A percentile compares a stretch with the other conserved stretches of the same genome.
Conservation (phyloP, 148 eudicot genomes). For the Polygonum maritimum region DNA sequence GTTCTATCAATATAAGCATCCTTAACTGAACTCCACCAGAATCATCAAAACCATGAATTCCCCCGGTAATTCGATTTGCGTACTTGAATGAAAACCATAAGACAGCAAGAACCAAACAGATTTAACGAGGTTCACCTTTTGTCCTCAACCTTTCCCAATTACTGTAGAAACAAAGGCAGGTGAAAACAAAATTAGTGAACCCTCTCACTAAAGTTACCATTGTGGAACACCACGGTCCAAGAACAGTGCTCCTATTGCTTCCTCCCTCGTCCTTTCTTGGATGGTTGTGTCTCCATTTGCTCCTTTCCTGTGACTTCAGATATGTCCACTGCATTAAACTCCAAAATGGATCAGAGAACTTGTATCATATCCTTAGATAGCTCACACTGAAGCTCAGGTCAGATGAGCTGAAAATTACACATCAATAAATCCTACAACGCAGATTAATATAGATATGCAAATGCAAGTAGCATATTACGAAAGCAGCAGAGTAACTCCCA, state of each 20-base stretch:
- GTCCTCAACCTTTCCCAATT: neutral
- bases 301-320: slow-evolving; percentile 80
- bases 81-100: neutral
- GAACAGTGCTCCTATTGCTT: slow-evolving; percentile 40
- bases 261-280: slow-evolving; percentile 91
- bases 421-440: neutral
- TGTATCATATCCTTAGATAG: neutral
- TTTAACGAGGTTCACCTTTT: neutral
- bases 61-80: neutral
- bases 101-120: neutral
- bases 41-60: neutral
- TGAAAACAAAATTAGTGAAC: neutral
- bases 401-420: neutral
- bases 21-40: neutral
- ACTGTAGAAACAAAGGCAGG: neutral
- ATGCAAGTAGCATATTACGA: neutral
- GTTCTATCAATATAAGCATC: neutral
- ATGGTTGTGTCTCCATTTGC: slow-evolving; percentile 66
- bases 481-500: neutral
- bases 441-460: neutral
- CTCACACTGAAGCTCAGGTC: neutral
- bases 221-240: neutral
- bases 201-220: neutral
- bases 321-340: slow-evolving; percentile 52
- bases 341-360: neutral